Conservation (phyloP, 2,329 filamentous ascomycete genomes). For the Chrysoporthe cubensis region DNA sequence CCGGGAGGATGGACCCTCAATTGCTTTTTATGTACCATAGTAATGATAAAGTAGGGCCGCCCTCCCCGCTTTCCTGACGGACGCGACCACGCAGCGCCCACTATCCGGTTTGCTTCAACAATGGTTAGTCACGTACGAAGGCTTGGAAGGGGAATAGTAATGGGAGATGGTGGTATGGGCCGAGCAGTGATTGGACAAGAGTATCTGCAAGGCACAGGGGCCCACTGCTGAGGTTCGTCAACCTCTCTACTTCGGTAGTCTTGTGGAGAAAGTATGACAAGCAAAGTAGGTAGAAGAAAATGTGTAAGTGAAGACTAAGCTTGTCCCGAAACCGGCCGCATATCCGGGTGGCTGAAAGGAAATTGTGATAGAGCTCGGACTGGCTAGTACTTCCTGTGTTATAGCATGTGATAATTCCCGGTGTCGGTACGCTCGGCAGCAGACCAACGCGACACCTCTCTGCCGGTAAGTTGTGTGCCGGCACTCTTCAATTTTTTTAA, state of each 20-base stretch:
- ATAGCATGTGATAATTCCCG: background rate
- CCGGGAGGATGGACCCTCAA: background rate
- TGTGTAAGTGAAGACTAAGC: background rate
- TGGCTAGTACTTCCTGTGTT: background rate
- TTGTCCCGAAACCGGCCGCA: background rate
- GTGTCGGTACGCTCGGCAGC: background rate
- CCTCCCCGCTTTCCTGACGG: background rate
- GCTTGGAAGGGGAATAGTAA: background rate
- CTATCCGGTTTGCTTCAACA: background rate
- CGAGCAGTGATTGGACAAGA: conserved; percentile 18
- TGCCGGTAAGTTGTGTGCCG: too few relatives aligned
- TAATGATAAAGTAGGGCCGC: background rate
- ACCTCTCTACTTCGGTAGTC: background rate
- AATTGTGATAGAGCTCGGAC: background rate
- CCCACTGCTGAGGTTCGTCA: background rate
- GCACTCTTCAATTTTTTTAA: too few relatives aligned
- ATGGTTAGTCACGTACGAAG: background rate
- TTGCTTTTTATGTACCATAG: background rate
- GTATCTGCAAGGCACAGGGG: conserved; percentile 19
- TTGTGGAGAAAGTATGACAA: background rate
- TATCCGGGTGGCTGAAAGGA: background rate
- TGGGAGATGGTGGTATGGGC: conserved; percentile 13
- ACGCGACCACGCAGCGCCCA: background rate
- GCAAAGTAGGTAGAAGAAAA: background rate
- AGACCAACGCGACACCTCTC: too few relatives aligned